Percentiles rank a stretch among this genome's conserved stretches.
These are phyloP conservation scores for Saccharomyces hybrid DNA, from an alignment of 1,139 yeast genomes.

Conservation along the genomic window DNA sequence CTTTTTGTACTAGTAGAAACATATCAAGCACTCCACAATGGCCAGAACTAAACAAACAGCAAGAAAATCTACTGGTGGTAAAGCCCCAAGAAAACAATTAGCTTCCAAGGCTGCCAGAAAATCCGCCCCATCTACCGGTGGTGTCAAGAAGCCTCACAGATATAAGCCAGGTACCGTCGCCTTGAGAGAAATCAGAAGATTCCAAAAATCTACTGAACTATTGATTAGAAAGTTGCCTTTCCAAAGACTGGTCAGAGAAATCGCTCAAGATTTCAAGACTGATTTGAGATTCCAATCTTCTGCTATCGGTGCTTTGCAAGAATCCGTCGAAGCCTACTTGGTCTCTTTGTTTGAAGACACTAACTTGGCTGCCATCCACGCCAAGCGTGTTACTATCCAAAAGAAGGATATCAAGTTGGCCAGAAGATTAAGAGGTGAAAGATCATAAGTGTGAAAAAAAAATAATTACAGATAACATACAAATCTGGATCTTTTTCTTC, in stretches of 20 bases:
- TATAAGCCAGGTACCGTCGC: slow-evolving; percentile 99
- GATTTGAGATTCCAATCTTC: slow-evolving; percentile 98
- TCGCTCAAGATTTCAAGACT: slow-evolving; percentile 96
- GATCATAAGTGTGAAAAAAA: slow-evolving; percentile 42
- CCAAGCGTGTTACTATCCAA: slow-evolving; percentile 98
- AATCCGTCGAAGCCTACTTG: slow-evolving; percentile 96
- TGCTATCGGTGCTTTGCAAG: slow-evolving; percentile 98
- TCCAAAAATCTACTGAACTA: slow-evolving; percentile 95
- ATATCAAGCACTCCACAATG: slow-evolving; percentile 40
- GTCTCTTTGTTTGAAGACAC: slow-evolving; percentile 89
- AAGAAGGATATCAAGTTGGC: slow-evolving; percentile 99
- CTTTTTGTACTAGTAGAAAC: background rate
- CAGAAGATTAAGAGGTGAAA: slow-evolving; percentile 98
- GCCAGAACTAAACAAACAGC: slow-evolving; percentile 99
- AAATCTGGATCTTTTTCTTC: background rate
- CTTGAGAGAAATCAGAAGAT: slow-evolving; percentile 98
- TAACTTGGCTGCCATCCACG: slow-evolving; percentile 97
- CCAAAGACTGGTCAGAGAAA: slow-evolving; percentile 98
- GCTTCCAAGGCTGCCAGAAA: slow-evolving; percentile 99
- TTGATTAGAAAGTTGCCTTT: slow-evolving; percentile 96
- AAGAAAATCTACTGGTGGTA: slow-evolving; percentile 98
- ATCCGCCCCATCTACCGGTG: slow-evolving; percentile 96
- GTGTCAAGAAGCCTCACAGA: slow-evolving; percentile 99
- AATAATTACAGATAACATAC: background rate
- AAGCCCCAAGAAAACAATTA: slow-evolving; percentile 98